Percentiles rank a stretch among this genome's conserved stretches.
These are phyloP conservation scores for Canariomyces notabilis DNA, from an alignment of 2,329 filamentous ascomycete species.

Conservation along the genomic window DNA sequence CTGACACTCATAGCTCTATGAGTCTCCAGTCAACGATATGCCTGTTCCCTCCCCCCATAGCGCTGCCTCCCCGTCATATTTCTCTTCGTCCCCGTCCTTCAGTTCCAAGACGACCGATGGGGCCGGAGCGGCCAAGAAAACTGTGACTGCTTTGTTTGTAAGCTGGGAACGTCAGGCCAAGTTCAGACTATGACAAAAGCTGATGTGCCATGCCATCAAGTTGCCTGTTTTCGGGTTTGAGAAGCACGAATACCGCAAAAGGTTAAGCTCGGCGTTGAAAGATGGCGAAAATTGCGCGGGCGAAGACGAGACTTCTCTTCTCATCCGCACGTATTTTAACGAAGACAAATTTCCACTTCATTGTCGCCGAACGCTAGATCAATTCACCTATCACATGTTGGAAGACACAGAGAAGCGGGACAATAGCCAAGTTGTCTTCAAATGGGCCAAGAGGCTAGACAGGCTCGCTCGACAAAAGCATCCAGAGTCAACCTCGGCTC, in stretches of 20 bases:
- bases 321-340: background rate
- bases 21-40: background rate
- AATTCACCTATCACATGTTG: slow-evolving; percentile 16
- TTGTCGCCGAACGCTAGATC: slow-evolving; percentile 14
- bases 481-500: no score
- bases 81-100: background rate
- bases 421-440: slow-evolving; percentile 13
- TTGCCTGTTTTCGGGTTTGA: slow-evolving; percentile 21
- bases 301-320: background rate
- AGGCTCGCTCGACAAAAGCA: background rate
- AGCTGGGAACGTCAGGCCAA: no score
- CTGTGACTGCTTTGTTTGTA: background rate
- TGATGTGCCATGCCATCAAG: slow-evolving; percentile 10
- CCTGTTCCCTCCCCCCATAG: background rate
- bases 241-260: slow-evolving; percentile 15
- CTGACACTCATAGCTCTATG: background rate
- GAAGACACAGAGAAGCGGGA: slow-evolving; percentile 12
- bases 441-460: slow-evolving; percentile 4
- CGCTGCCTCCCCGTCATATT: no score
- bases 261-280: background rate
- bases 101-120: background rate
- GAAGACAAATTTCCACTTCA: no score
- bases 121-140: background rate
- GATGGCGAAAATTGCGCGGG: slow-evolving; percentile 1
- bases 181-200: no score